Percentiles rank a stretch among this genome's conserved stretches.
These are phyloP conservation scores for Zygoascus sp. DNA, from an alignment of 1,139 yeast genomes.

Conservation along the genomic window DNA sequence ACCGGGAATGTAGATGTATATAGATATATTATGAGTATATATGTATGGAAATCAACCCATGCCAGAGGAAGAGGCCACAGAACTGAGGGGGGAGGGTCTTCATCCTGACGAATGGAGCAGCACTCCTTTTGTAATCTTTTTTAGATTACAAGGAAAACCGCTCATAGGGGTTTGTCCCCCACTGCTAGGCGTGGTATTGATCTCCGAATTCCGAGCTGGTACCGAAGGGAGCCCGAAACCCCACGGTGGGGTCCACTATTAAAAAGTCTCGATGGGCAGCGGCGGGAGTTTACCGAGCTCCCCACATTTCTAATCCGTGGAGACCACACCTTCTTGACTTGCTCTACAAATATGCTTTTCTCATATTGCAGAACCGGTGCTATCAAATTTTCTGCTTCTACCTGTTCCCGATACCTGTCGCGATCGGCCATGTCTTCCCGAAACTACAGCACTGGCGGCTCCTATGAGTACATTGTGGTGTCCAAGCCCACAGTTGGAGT, in stretches of 20 bases:
- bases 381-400: background rate
- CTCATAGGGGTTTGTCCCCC: too few relatives aligned
- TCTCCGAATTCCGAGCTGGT: too few relatives aligned
- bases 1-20: background rate
- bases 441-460: conserved; percentile 30
- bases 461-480: conserved; percentile 39
- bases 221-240: too few relatives aligned
- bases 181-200: too few relatives aligned
- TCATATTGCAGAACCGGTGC: background rate
- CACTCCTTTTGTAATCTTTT: background rate
- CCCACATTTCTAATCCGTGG: too few relatives aligned
- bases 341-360: too few relatives aligned
- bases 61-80: background rate
- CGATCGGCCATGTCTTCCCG: conserved; percentile 8
- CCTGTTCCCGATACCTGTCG: conserved; percentile 4
- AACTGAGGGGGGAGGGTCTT: background rate
- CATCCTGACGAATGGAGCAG: background rate
- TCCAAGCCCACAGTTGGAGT: conserved; percentile 42
- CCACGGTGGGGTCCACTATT: too few relatives aligned
- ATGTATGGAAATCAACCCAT: background rate
- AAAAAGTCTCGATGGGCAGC: too few relatives aligned
- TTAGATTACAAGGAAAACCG: too few relatives aligned
- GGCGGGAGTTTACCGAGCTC: too few relatives aligned
- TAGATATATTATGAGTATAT: background rate
- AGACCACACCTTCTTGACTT: too few relatives aligned